Percentiles rank a stretch among this genome's conserved stretches.
Conservation (phyloP, 257 asterid species). For the Solanum pinnatisectum region DNA sequence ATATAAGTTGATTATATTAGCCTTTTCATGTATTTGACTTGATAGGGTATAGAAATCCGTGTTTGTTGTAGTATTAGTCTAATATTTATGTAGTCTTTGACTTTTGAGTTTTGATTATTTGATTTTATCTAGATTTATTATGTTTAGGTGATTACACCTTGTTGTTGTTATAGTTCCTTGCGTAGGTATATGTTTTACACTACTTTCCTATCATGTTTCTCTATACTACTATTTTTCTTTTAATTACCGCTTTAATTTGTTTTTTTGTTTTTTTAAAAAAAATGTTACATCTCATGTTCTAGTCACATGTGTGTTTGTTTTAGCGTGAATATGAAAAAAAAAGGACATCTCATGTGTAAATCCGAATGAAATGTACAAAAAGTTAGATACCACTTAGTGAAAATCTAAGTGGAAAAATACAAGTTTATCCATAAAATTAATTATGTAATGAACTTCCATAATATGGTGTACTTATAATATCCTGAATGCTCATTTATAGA, state of each 20-base stretch:
- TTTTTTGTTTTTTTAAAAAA: too few relatives aligned
- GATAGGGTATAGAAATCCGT: not conserved
- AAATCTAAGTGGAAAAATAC: not conserved
- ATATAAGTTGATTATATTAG: not conserved
- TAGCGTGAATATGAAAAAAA: not conserved
- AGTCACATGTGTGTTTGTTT: not conserved
- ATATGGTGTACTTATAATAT: not conserved
- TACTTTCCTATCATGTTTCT: too few relatives aligned
- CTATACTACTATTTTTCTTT: not conserved
- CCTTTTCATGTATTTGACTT: not conserved
- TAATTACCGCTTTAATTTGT: not conserved
- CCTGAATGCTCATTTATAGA: not conserved
- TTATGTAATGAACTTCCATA: not conserved
- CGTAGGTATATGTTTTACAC: too few relatives aligned
- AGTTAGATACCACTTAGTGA: not conserved
- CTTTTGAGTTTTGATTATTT: not conserved
- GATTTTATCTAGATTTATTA: too few relatives aligned
- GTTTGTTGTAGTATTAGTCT: too few relatives aligned
- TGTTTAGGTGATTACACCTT: not conserved
- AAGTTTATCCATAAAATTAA: too few relatives aligned
- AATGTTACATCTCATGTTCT: not conserved
- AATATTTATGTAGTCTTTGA: too few relatives aligned
- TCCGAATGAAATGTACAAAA: not conserved
- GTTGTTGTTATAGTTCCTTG: not conserved
- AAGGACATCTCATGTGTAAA: not conserved